A percentile compares a stretch with the other conserved stretches of the same genome.
These are phyloP conservation scores for Diversispora eburnea DNA, from an alignment of 192 early-diverging fungal species.

Conservation along the genomic window DNA sequence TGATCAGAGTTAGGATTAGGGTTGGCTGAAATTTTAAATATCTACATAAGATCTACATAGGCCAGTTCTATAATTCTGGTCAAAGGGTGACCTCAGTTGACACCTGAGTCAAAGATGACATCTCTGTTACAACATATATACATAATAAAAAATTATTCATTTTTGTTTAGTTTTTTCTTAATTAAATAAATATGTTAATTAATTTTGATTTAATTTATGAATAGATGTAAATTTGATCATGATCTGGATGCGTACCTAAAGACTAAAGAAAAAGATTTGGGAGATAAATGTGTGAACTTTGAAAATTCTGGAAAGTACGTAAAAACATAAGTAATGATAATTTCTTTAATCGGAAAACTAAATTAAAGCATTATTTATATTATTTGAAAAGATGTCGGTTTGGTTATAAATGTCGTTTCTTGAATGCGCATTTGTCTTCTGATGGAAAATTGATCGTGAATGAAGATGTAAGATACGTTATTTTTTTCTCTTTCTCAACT, in stretches of 20 bases:
- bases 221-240: constrained; percentile 75
- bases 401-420: constrained; percentile 63
- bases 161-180: too few relatives aligned
- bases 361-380: background rate
- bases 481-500: constrained; percentile 4
- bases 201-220: background rate
- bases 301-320: constrained; percentile 71
- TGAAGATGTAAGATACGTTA: constrained; percentile 43
- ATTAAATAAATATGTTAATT: too few relatives aligned
- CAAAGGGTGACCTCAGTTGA: too few relatives aligned
- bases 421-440: constrained; percentile 50
- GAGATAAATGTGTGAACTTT: constrained; percentile 63
- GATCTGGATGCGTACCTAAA: constrained; percentile 70
- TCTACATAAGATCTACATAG: too few relatives aligned
- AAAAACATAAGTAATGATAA: constrained; percentile 28
- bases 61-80: too few relatives aligned
- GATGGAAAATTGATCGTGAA: constrained; percentile 53
- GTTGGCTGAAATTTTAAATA: too few relatives aligned
- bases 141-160: too few relatives aligned
- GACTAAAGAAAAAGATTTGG: constrained; percentile 74
- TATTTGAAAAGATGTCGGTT: constrained; percentile 44
- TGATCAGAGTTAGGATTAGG: too few relatives aligned
- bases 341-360: background rate
- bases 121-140: too few relatives aligned
- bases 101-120: too few relatives aligned